A percentile compares a stretch with the other conserved stretches of the same genome.
Evolutionary conservation across 1,284 basidiomycete species (phyloP).

Genomic region (Boletus smithii): DNA sequence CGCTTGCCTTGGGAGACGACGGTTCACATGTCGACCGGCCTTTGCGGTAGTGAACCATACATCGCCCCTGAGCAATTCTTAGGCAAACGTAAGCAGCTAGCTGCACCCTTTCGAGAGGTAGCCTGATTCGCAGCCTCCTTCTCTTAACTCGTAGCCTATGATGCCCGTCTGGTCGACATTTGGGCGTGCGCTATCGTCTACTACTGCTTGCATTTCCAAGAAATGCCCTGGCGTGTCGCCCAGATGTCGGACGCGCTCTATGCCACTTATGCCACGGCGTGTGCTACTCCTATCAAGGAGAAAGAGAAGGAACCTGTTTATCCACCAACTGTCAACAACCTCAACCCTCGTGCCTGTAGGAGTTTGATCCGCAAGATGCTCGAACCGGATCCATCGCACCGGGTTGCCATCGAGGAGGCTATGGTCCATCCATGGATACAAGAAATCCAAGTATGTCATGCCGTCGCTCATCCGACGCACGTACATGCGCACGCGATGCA

Average conservation of each 20-base stretch:
- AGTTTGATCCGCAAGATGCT: constrained; percentile 91
- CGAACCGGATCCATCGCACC: constrained; percentile 85
- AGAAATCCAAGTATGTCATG: constrained; percentile 73
- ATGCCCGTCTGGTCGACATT: constrained; percentile 94
- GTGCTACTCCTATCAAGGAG: constrained; percentile 38
- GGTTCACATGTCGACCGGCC: constrained; percentile 93
- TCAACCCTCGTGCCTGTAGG: constrained; percentile 84
- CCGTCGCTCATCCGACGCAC: constrained; percentile 57
- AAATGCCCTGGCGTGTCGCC: constrained; percentile 95
- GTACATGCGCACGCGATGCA: constrained; percentile 63
- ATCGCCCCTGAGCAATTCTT: constrained; percentile 98
- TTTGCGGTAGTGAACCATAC: constrained; percentile 97
- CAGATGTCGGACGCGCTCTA: constrained; percentile 84
- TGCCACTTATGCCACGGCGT: constrained; percentile 77
- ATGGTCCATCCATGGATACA: constrained; percentile 82
- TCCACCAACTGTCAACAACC: constrained; percentile 81
- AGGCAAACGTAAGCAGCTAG: constrained; percentile 78
- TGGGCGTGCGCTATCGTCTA: constrained; percentile 98
- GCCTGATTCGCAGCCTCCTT: constrained; percentile 25
- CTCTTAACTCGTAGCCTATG: constrained; percentile 70
- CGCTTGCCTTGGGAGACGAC: constrained; percentile 97
- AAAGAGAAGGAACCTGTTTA: constrained; percentile 41
- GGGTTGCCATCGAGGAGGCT: constrained; percentile 81
- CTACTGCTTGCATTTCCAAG: constrained; percentile 97
- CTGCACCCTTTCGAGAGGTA: constrained; percentile 23